Base-by-base conservation (phyloP, 805 yeast genomes). In the Yamadazyma akitaensis region DNA sequence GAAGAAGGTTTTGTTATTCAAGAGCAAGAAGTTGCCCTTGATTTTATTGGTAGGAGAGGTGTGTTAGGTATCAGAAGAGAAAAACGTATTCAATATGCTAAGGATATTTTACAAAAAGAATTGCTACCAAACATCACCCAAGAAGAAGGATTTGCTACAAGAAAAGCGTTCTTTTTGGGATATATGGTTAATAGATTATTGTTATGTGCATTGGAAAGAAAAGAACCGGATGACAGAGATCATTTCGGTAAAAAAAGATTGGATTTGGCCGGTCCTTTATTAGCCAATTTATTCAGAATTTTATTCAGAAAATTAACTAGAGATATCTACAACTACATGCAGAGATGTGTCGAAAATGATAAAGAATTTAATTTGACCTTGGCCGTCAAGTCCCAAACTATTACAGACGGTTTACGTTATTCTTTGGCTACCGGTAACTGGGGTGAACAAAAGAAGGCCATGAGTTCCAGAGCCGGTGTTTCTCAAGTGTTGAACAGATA, bases 381-480 rank as follows among this genome's bases (percentile, higher is more conserved):
- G 61, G 99, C 99, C 34, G 97, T 94, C 56, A 92, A 94, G 73
- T 89, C 97, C 14, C 91, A 91, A 57, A 94, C 98, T 2, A 89
- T 94, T 59, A 94, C 99, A 33, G 92, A 96, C 51, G 99, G 99
- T 65, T 80, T 94, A 69, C 88, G 95, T 65, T 94, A 94, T 70
- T 94, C 99, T 34, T 77, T 94, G 62, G 99, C 99, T 45, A 94
- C 99, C 13, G 99, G 99, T 77, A 94, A 94, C 74, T 94, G 99
- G 99, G 99, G 99, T 75, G 99, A 94, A 70, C 99, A 94, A 68
- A 92, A 91, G 84, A 94, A 94, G 68, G 97, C 98, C 12, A 94
- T 94, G 99, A 84, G 94, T 51, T 84, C 97, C 16, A 85, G 96
- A 68, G 99, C 99, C 5, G 99, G 99, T 80, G 99, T 95, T 40